Evolutionary conservation across 176 grass and related monocot species (phyloP).

Genomic region (Eremochloa ophiuroides): DNA sequence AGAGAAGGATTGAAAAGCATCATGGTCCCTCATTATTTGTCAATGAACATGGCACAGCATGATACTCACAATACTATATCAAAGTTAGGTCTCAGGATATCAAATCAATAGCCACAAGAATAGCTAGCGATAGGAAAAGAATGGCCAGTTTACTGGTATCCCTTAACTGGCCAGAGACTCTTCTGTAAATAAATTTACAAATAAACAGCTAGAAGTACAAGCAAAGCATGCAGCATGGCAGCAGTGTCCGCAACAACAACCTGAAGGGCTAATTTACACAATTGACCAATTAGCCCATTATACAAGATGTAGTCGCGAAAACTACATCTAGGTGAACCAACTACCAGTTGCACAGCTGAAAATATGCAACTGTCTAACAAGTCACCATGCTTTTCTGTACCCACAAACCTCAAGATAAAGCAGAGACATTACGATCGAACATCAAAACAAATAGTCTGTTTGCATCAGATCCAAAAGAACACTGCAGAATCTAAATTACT

Average conservation of each 20-base stretch:
- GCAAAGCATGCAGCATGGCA: not conserved
- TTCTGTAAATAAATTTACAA: not conserved
- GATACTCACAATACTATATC: not conserved
- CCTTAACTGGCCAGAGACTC: not conserved
- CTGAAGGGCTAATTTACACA: not conserved
- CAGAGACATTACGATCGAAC: not conserved
- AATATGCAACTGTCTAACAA: not conserved
- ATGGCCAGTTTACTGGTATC: not conserved
- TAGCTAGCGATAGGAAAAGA: not conserved
- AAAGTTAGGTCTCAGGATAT: not conserved
- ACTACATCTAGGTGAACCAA: conserved; percentile 16
- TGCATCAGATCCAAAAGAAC: not conserved
- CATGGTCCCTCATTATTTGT: not conserved
- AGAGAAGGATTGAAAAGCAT: not conserved
- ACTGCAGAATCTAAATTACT: not conserved
- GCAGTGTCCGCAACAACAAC: not conserved
- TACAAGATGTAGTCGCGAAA: not conserved
- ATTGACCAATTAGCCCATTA: not conserved
- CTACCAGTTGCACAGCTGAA: conserved; percentile 16
- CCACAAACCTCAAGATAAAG: not conserved
- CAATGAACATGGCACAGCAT: not conserved
- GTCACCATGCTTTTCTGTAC: not conserved
- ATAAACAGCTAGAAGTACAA: not conserved
- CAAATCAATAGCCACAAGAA: not conserved
- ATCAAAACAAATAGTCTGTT: not conserved